Base-by-base conservation (phyloP, 176 grass and related monocot genomes). In the Aegilops sharonensis region DNA sequence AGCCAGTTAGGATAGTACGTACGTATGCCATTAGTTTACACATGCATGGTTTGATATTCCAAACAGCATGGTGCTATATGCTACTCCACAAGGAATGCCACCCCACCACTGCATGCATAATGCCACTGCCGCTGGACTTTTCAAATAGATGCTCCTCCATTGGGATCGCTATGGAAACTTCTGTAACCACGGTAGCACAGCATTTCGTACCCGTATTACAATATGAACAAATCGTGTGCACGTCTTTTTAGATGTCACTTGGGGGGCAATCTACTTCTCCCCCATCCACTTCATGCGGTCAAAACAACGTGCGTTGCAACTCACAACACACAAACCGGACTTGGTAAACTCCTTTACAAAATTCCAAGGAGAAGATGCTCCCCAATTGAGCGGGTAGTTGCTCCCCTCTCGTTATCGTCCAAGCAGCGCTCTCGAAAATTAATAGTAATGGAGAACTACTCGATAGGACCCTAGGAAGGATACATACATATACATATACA, bases 231-330 rank as follows among this genome's bases (percentile, higher is more conserved):
- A 21, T 72, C 56, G 15, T 34, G 25, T 10, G 5, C 48, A 25
- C 68, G 11, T 39, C 81, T 37, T 87, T 91, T 84, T 52, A 76
- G 69, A 37, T 29, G 73, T 10, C 45, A 86, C 68, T 68, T 91
- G 59, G 59, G 78, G 69, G 45, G 21, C 42, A 21, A 66, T 54
- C 84, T 87, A 6, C 68, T 29, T 18, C 8, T 24, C 61, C 21
- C 18, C 57, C 54, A 72, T 65, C 20, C 13, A 61, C 67, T 79
- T 45, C 71, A 57, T 5, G 14, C 9, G 75, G 75, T 45, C 85
- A 87, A 79, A 52, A 59, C 21, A 32, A 77, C 40, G 45, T 57
- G 80, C 72, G 39, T 72, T 73, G 36, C 84, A 73, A 21, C 66
- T 71, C 84, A 59, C 84, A 73, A 4, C 31, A 32, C 31, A 32